These are phyloP conservation scores for Aurinia saxatilis DNA, from an alignment of 345 rosid genomes.

Conservation along the genomic window DNA sequence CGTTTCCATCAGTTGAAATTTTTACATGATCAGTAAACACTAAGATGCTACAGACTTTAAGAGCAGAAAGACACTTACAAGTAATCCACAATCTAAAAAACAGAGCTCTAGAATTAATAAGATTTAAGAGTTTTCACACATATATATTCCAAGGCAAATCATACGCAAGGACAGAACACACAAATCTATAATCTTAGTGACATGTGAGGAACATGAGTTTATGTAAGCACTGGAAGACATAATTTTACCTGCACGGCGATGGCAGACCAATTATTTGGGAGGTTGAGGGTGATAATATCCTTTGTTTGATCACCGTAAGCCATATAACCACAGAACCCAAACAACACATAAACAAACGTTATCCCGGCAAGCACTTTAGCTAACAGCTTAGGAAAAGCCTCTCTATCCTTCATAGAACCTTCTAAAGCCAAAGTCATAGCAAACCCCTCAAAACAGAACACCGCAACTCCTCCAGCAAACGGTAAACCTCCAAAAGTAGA, in stretches of 20 bases:
- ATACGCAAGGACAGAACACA: neutral
- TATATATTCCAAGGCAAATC: neutral
- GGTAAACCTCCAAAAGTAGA: constrained; percentile 63
- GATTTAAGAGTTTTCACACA: neutral
- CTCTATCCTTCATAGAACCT: constrained; percentile 68
- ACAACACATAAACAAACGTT: constrained; percentile 51
- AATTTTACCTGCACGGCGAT: constrained; percentile 61
- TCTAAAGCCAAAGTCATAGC: constrained; percentile 88
- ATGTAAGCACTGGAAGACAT: neutral
- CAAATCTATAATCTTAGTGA: neutral
- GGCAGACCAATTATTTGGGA: constrained; percentile 72
- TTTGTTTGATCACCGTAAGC: constrained; percentile 80
- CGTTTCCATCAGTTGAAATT: neutral
- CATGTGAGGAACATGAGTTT: neutral
- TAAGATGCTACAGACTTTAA: neutral
- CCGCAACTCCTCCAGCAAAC: constrained; percentile 86
- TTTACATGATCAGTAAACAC: neutral
- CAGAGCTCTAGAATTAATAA: neutral
- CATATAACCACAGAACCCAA: constrained; percentile 81
- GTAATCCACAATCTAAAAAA: neutral
- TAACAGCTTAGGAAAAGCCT: constrained; percentile 50
- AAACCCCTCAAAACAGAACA: constrained; percentile 91
- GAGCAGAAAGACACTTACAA: neutral
- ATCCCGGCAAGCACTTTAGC: constrained; percentile 60
- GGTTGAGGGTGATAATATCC: constrained; percentile 76